A percentile compares a stretch with the other conserved stretches of the same genome.
These are phyloP conservation scores for Volvox reticuliferus DNA, from an alignment of 139 green algal genomes.

Conservation along the genomic window DNA sequence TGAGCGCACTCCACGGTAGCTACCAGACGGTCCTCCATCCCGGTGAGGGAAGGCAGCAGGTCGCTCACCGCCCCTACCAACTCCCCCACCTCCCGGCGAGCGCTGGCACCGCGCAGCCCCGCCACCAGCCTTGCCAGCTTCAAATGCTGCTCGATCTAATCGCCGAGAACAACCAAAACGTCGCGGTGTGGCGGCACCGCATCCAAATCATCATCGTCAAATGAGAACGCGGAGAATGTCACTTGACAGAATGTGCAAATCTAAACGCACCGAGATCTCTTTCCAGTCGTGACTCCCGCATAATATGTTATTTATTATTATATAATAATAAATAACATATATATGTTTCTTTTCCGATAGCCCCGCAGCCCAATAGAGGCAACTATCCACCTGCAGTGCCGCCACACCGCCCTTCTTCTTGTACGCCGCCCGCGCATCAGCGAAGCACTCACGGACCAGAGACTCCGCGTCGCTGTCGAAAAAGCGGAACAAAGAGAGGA, in stretches of 20 bases:
- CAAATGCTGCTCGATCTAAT: slow-evolving; percentile 73
- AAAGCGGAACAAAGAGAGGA: background rate
- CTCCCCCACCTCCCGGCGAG: slow-evolving; percentile 50
- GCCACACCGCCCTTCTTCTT: slow-evolving; percentile 68
- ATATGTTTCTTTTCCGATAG: too few relatives aligned
- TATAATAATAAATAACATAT: too few relatives aligned
- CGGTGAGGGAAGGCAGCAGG: background rate
- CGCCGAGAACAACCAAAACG: too few relatives aligned
- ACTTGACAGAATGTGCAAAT: too few relatives aligned
- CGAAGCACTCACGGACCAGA: slow-evolving; percentile 54
- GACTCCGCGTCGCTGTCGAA: slow-evolving; percentile 12
- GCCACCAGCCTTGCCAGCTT: slow-evolving; percentile 75
- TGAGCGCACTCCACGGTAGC: slow-evolving; percentile 75
- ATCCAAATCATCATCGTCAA: too few relatives aligned
- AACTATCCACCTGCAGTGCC: slow-evolving; percentile 46
- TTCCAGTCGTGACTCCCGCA: too few relatives aligned
- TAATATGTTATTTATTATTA: too few relatives aligned
- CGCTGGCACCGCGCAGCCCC: slow-evolving; percentile 58
- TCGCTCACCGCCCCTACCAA: slow-evolving; percentile 50
- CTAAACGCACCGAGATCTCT: too few relatives aligned
- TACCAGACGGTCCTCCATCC: slow-evolving; percentile 70
- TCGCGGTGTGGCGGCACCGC: too few relatives aligned
- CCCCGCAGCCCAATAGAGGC: too few relatives aligned
- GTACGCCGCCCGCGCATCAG: slow-evolving; percentile 66
- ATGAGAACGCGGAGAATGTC: too few relatives aligned